A percentile compares a stretch with the other conserved stretches of the same genome.
phyloP scores from a whole-genome alignment of 441 rosid genomes.

The Erysimum pusillum region DNA sequence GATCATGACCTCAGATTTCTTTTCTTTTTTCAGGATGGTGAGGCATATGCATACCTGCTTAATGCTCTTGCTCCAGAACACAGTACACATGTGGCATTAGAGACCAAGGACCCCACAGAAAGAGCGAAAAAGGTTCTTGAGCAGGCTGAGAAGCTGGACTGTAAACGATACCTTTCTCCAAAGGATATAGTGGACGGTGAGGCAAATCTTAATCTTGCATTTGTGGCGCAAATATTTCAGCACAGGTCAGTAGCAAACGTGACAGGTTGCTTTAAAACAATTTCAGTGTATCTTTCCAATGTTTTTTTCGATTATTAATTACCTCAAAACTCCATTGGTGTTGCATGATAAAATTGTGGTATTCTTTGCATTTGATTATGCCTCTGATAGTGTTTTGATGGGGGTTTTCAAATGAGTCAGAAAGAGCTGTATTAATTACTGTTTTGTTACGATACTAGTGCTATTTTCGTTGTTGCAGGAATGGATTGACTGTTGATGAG shows the following conservation, averaged over 20 bases:
- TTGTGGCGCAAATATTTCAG: conserved; percentile 97
- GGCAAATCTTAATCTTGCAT: conserved; percentile 96
- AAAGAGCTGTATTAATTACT: conserved; percentile 16
- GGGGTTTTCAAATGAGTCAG: conserved; percentile 20
- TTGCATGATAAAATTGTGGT: conserved; percentile 5
- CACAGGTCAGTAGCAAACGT: conserved; percentile 67
- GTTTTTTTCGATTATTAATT: neutral
- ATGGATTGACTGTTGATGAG: conserved; percentile 84
- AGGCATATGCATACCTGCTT: conserved; percentile 95
- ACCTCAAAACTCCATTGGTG: neutral
- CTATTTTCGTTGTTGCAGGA: conserved; percentile 62
- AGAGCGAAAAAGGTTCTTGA: conserved; percentile 88
- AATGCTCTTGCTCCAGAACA: conserved; percentile 97
- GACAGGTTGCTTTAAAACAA: conserved; percentile 21
- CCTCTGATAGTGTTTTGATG: conserved; percentile 8
- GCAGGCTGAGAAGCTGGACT: conserved; percentile 96
- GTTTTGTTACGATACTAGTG: conserved; percentile 14
- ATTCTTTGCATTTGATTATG: conserved; percentile 11
- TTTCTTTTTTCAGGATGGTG: conserved; percentile 78
- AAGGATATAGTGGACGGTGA: conserved; percentile 96
- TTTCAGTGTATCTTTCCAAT: neutral
- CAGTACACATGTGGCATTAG: conserved; percentile 62
- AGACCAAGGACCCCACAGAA: conserved; percentile 66
- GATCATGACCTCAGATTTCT: conserved; percentile 21
- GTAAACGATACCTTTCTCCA: conserved; percentile 84